A percentile compares a stretch with the other conserved stretches of the same genome.
Evolutionary conservation across 208 protist genomes (phyloP).

Genomic region (Trypanosoma vivax): DNA sequence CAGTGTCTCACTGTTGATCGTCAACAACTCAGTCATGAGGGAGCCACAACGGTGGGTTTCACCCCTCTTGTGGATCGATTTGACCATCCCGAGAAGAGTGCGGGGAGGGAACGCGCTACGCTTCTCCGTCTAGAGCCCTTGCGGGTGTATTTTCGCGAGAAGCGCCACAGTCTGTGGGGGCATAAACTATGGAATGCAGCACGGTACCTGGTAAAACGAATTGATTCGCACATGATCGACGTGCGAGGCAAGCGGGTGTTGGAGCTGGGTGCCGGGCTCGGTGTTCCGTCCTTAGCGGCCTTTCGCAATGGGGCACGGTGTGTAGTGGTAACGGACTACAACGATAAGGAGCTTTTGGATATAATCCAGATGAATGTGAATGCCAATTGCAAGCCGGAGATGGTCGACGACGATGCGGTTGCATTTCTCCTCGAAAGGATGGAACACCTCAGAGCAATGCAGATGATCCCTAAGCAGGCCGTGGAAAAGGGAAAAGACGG

Average conservation of each 20-base stretch:
- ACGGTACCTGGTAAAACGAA: conserved; percentile 84
- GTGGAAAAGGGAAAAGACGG: background rate
- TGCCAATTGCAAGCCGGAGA: conserved; percentile 47
- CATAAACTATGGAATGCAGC: conserved; percentile 86
- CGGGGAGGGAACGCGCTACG: conserved; percentile 14
- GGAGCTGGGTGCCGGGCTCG: conserved; percentile 83
- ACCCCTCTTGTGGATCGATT: conserved; percentile 41
- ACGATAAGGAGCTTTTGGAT: conserved; percentile 64
- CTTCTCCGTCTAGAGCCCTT: conserved; percentile 21
- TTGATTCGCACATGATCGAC: conserved; percentile 67
- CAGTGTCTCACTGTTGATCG: conserved; percentile 48
- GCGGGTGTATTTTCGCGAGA: conserved; percentile 62
- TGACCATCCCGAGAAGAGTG: conserved; percentile 15
- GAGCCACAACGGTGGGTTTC: conserved; percentile 43
- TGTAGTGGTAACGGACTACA: conserved; percentile 81
- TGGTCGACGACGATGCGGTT: conserved; percentile 40
- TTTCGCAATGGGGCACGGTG: conserved; percentile 62
- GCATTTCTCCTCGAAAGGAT: conserved; percentile 16
- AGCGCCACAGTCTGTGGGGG: conserved; percentile 84
- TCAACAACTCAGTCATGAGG: conserved; percentile 30
- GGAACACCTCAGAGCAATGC: background rate
- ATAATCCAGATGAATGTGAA: conserved; percentile 70
- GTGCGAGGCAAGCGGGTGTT: conserved; percentile 66
- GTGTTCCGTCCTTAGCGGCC: conserved; percentile 64
- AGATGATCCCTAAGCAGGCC: background rate